Evolutionary conservation across 2,329 filamentous ascomycete genomes (phyloP), one percentile per base, ranked within the genome.

Genomic region (Botrytis fragariae): DNA sequence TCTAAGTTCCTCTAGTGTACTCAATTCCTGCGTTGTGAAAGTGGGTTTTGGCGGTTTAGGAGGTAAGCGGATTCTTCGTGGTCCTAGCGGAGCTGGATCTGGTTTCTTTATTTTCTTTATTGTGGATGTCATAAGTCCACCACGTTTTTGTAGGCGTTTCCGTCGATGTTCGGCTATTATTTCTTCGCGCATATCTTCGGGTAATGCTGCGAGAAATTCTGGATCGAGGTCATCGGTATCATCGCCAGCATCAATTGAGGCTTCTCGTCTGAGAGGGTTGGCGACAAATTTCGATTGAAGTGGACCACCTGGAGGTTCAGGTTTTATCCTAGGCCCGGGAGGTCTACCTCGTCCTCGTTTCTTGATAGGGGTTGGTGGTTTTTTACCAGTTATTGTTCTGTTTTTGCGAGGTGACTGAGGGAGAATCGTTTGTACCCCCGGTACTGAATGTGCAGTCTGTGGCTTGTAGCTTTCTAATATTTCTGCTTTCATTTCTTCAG

Each of bases 401-500:
- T 86, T 85, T 78, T 90, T 91, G 54, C 86, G 85, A 12, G 88
- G 88, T 0, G 88, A 90, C 79, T 82, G 81, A 35, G 81, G 72
- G 78, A 77, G 57, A 77, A 80, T 71, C 77, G 80, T 72, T 82
- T 82, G 77, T 79, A 69, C 65, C 37, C 71, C 81, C 81, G 76
- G 74, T 44, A 39, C 18, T 18, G 61, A 12, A 78, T 45, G 68
- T 71, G 32, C 48, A 20, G 78, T 57, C 70, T 76, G 48, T 77
- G 79, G 22, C 73, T 79, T 74, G 79, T 97, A 97, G 48, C 92
- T 90, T 4, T 88, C 90, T 14, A 98, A 83, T 0, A 98, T 86
- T 82, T 98, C 96, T 2, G 90, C 89, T 75, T 95, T 93, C 80
- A 99, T 89, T 75, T 97, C 94, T 54, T 92, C 90, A 0, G 96